phyloP scores from a whole-genome alignment of 768 basidiomycete genomes.

The Pulveroboletus sp. region DNA sequence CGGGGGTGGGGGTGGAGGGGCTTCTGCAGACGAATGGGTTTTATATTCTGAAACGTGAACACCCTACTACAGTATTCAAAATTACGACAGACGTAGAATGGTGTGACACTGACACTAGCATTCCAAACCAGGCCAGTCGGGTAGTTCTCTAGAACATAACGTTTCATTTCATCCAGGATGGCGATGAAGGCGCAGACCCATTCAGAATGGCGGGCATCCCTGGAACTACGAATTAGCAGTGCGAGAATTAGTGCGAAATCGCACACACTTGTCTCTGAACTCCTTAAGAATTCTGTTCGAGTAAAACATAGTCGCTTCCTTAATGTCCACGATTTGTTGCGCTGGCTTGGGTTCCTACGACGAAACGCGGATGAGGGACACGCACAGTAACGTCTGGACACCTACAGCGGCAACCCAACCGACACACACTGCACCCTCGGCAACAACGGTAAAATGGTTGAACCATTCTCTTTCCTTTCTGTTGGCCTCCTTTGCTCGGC shows the following conservation, averaged over 20 bases:
- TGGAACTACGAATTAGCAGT: conserved; percentile 29
- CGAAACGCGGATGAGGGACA: neutral
- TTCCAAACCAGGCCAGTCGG: conserved; percentile 90
- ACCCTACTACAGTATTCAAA: conserved; percentile 39
- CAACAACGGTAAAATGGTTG: conserved; percentile 73
- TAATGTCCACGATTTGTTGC: conserved; percentile 73
- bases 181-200: conserved; percentile 76
- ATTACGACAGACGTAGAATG: neutral
- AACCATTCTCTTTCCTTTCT: conserved; percentile 78
- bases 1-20: conserved; percentile 33
- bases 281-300: conserved; percentile 88
- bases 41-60: conserved; percentile 53
- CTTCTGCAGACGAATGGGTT: conserved; percentile 28
- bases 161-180: conserved; percentile 71
- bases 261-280: conserved; percentile 81
- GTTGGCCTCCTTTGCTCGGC: conserved; percentile 77
- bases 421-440: conserved; percentile 74
- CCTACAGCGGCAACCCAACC: conserved; percentile 87
- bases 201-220: conserved; percentile 81
- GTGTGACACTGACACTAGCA: conserved; percentile 47
- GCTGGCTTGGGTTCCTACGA: conserved; percentile 70
- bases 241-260: neutral
- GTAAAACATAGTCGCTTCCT: conserved; percentile 84
- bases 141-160: conserved; percentile 82
- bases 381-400: conserved; percentile 3